Conservation (phyloP, 1,139 yeast species). For the Zygoascus sp. region DNA sequence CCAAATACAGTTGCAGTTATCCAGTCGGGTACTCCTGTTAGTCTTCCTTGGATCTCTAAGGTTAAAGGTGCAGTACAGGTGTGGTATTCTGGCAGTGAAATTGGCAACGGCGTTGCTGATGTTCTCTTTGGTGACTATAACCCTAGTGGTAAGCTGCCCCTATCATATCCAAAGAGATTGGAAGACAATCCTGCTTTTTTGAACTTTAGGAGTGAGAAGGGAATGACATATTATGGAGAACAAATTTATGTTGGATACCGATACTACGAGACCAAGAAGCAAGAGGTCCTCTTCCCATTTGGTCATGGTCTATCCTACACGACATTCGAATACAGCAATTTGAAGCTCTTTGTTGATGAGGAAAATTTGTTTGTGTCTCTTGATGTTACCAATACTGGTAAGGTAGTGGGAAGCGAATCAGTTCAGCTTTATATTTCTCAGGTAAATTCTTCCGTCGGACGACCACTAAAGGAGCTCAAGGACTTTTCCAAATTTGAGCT, state of each 20-base stretch:
- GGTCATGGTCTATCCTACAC: slow-evolving; percentile 61
- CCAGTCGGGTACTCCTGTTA: slow-evolving; percentile 61
- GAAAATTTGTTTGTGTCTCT: slow-evolving; percentile 39
- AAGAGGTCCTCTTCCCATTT: slow-evolving; percentile 51
- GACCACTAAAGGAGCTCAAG: slow-evolving; percentile 56
- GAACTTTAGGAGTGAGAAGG: slow-evolving; percentile 44
- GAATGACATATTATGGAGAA: slow-evolving; percentile 52
- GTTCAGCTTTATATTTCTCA: slow-evolving; percentile 47
- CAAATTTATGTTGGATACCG: slow-evolving; percentile 59
- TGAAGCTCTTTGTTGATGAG: slow-evolving; percentile 20
- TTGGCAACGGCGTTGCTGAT: slow-evolving; percentile 53
- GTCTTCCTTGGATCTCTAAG: slow-evolving; percentile 51
- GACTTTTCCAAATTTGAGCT: slow-evolving; percentile 49
- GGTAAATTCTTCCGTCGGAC: slow-evolving; percentile 39
- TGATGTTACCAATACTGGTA: slow-evolving; percentile 44
- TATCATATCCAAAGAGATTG: slow-evolving; percentile 40
- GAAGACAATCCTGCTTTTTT: slow-evolving; percentile 13
- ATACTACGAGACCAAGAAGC: slow-evolving; percentile 49
- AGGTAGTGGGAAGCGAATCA: slow-evolving; percentile 42
- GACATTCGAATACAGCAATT: slow-evolving; percentile 31
- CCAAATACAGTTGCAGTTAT: slow-evolving; percentile 51
- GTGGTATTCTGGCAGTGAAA: slow-evolving; percentile 47
- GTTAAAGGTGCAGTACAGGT: slow-evolving; percentile 50
- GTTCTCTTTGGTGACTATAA: slow-evolving; percentile 58
- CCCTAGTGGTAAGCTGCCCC: slow-evolving; percentile 60